Percentiles rank a stretch among this genome's conserved stretches.
Conservation (phyloP, 371 early-diverging fungal species). For the Amoeboaphelidium protococcarum region DNA sequence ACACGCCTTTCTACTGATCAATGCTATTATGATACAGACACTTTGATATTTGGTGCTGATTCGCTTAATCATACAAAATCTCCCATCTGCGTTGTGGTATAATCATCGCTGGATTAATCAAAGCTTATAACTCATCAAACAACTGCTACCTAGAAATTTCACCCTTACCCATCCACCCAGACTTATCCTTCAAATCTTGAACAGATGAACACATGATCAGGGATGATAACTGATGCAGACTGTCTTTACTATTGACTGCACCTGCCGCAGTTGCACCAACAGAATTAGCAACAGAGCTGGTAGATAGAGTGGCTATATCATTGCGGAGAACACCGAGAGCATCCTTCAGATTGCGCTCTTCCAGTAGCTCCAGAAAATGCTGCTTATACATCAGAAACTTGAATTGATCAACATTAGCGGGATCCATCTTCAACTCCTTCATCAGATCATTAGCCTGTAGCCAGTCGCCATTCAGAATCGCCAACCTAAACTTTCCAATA, state of each 20-base stretch:
- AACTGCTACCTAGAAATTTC: background rate
- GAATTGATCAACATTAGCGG: slow-evolving; percentile 7
- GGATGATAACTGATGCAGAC: slow-evolving; percentile 22
- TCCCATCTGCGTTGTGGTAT: slow-evolving; percentile 56
- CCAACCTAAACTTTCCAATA: slow-evolving; percentile 26
- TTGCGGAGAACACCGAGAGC: slow-evolving; percentile 38
- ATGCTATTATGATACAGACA: slow-evolving; percentile 73
- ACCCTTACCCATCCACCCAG: background rate
- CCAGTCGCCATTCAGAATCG: slow-evolving; percentile 48
- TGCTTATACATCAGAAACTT: slow-evolving; percentile 33
- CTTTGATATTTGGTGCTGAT: slow-evolving; percentile 32
- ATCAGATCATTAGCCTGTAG: slow-evolving; percentile 23
- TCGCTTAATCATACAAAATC: slow-evolving; percentile 48
- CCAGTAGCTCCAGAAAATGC: slow-evolving; percentile 52
- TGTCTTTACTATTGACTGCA: slow-evolving; percentile 22
- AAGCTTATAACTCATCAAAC: slow-evolving; percentile 32
- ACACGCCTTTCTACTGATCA: slow-evolving; percentile 17
- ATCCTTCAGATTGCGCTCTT: slow-evolving; percentile 20
- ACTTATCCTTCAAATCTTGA: slow-evolving; percentile 23
- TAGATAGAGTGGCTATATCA: slow-evolving; percentile 47
- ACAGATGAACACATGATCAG: slow-evolving; percentile 28
- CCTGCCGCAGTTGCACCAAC: too few relatives aligned
- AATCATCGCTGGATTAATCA: slow-evolving; percentile 58
- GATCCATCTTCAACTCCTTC: slow-evolving; percentile 13
- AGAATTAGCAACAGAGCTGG: too few relatives aligned